Percentiles rank a stretch among this genome's conserved stretches.
Evolutionary conservation across 768 basidiomycete species (phyloP).

Genomic region (Phanerochaete sordida): DNA sequence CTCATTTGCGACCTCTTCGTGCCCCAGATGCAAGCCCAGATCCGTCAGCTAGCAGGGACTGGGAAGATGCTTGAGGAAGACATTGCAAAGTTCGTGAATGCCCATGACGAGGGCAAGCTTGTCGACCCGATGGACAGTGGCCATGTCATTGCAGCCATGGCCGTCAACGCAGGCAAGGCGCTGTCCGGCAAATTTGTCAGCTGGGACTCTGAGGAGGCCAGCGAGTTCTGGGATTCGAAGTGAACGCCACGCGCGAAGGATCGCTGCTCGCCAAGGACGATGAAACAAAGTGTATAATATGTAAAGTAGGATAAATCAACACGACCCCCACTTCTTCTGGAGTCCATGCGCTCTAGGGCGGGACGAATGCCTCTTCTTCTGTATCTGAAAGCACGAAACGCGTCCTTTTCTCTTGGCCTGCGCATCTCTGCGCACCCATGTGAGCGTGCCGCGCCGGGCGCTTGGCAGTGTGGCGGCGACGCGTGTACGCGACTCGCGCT

Average conservation of each 20-base stretch:
- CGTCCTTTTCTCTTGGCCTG: no score
- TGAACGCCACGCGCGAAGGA: background rate
- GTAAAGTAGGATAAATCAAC: no score
- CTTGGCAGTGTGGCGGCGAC: background rate
- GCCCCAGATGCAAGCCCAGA: conserved; percentile 62
- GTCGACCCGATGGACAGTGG: conserved; percentile 73
- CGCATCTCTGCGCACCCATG: no score
- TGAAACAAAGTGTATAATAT: background rate
- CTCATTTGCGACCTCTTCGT: background rate
- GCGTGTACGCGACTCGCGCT: background rate
- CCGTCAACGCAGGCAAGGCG: conserved; percentile 56
- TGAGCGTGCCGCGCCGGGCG: no score
- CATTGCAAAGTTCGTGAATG: conserved; percentile 53
- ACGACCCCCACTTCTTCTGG: no score
- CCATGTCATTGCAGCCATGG: conserved; percentile 73
- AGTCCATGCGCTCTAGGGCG: no score
- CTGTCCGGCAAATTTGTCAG: conserved; percentile 76
- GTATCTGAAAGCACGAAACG: no score
- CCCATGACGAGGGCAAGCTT: conserved; percentile 62
- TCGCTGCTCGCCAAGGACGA: background rate
- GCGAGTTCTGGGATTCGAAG: conserved; percentile 39
- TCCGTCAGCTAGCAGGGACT: conserved; percentile 49
- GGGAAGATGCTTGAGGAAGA: conserved; percentile 52
- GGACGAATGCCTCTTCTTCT: no score
- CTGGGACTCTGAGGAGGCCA: conserved; percentile 75